Evolutionary conservation across 805 yeast species (phyloP), one percentile per base, ranked within the genome.

Genomic region (Starmerella etchellsii): DNA sequence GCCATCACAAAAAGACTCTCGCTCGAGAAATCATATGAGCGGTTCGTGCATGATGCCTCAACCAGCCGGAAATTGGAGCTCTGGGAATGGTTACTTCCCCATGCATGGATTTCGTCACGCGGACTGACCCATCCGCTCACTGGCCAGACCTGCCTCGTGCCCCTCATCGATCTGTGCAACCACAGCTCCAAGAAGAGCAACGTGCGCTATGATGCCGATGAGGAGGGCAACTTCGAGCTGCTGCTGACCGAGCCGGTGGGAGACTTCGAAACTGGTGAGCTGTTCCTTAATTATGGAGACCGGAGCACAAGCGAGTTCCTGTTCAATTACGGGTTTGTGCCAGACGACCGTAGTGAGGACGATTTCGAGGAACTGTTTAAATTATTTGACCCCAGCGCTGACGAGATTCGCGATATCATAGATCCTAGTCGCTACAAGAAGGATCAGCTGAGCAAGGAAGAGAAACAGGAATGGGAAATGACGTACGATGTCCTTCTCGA

Each of bases 161-260:
- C 80, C 0, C 48, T 71, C 4, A 50, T 74, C 3, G 80, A 74
- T 50, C 65, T 70, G 50, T 74, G 67, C 29, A 43, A 46, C 34
- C 47, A 46, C 39, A 40, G 47, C 35, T 27, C 42, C 9, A 10
- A 22, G 15, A 2, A 20, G 19, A 27, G 29, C 24, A 40, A 46
- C 20, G 41, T n/a, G n/a, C 42, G 49, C 18, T 43, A 46, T 31
- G 49, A 43, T 11, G 32, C 37, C 9, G 42, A 46, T 26, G 37
- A 31, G 11, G 35, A 25, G 22, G 49, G 47, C 20, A 36, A 43
- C 24, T 46, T 46, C 26, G 46, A 47, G 30, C 41, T 47, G 21
- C 37, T 44, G 8, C 33, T 46, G n/a, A 27, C 30, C 10, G 28
- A 19, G 25, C 26, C 26, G 19, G 18, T 6, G 9, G 19, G 7